Evolutionary conservation across 768 basidiomycete genomes (phyloP), one percentile per base, ranked within the genome.

Genomic region (Infundibulicybe gibba): DNA sequence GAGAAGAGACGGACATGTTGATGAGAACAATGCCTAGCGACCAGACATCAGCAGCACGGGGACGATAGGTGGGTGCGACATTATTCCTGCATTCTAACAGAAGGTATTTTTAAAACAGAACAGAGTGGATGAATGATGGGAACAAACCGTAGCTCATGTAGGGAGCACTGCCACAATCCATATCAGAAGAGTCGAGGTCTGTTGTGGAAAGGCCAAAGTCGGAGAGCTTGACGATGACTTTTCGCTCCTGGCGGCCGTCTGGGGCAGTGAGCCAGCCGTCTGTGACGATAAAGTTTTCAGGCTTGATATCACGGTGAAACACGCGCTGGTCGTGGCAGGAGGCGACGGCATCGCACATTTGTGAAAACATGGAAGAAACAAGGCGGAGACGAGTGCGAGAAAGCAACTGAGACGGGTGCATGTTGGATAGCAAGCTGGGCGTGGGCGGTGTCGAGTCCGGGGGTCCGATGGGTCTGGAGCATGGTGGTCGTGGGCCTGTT

Each of bases 271-370:
- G 62, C 65, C 77, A 80, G 13, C 83, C 90, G 57, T 94, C 90
- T 0, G 91, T 93, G 59, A 94, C 91, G 62, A 94, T 94, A 58
- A 94, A 94, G 70, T 98, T 97, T 73, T 98, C 95, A 0, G 95
- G 95, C 71, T 99, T 99, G 79, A 99, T 97, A 66, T 99, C 95
- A 50, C 95, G 83, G 63, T 99, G 95, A 61, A 86, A 92, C 51
- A 99, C 89, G 32, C 85, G 85, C 51, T 86, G 83, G 14, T 85
- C 85, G 62, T 99, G 95, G 68, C 95, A 97, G 5, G 87, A 83
- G 3, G 91, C 90, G 11, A 99, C 94, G 38, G 95, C 94, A 53
- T 94, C 91, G 62, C 95, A 98, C 95, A 99, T 99, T 69, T 98
- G 97, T 15, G 82, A 74, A 67, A 99, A 98, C 95, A 99, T 99